phyloP scores from a whole-genome alignment of 176 grass and related monocot genomes.

The Rhynchospora tenuis region DNA sequence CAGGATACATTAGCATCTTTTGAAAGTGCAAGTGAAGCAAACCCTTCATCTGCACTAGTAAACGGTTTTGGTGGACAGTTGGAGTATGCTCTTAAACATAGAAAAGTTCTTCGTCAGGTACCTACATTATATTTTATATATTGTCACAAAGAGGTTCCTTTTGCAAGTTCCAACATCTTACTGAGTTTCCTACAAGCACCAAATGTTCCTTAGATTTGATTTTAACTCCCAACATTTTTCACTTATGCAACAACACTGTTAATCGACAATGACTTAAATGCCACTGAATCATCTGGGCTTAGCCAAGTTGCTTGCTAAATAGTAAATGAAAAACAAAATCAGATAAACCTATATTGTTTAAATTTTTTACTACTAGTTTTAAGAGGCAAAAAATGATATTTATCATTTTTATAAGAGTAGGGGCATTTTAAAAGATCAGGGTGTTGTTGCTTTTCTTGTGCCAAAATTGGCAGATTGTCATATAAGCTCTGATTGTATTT shows the following conservation, averaged over 20 bases:
- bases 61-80: constrained; percentile 70
- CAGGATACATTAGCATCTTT: constrained; percentile 96
- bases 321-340: not conserved
- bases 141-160: not conserved
- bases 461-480: not conserved
- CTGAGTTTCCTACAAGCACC: not conserved
- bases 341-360: not conserved
- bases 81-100: constrained; percentile 92
- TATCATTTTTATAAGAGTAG: not conserved
- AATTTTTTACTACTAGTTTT: not conserved
- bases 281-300: not conserved
- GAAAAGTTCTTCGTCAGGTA: constrained; percentile 86
- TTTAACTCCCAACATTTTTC: not conserved
- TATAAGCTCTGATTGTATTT: not conserved
- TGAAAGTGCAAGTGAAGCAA: constrained; percentile 68
- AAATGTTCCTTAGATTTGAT: not conserved
- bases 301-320: not conserved
- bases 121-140: constrained; percentile 15
- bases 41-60: constrained; percentile 38
- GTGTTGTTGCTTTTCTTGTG: not conserved
- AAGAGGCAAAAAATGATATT: not conserved
- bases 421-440: not conserved
- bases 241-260: not conserved
- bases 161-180: constrained; percentile 12
- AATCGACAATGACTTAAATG: constrained; percentile 2